Base-by-base conservation (phyloP, 345 rosid genomes). In the Eucalyptus paniculata region DNA sequence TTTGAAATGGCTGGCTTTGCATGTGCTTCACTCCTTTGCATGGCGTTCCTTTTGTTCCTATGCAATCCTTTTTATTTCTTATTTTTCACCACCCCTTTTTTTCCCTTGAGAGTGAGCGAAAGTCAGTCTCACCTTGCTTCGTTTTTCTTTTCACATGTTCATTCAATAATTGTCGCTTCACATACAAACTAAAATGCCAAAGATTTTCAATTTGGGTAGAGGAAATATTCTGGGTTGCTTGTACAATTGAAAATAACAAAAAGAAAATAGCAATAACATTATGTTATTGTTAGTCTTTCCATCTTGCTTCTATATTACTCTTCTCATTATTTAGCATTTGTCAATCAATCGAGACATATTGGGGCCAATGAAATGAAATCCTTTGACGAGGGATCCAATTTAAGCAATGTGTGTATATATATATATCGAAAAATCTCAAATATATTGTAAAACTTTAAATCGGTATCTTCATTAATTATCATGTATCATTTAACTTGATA, bases 401-500 rank as follows among this genome's bases (percentile, higher is more conserved):
- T 16, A 67, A 67, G 42, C 23, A n/a, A 8, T 9, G 62, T 24
- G 54, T 14, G 4, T 62, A 30, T 62, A 62, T 62, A 62, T 62
- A 6, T 26, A 53, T 19, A 0, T 1, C 1, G 1, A 53, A 53
- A 53, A 53, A 53, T 53, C 5, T 53, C 2, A 53, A 53, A 53
- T 53, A 53, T 19, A 23, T 19, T 4, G 0, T 53, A 53, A 21
- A 53, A 21, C 0, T 8, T 53, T 21, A 19, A 53, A 21, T 53
- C 0, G 2, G 2, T 21, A 53, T 9, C 4, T 9, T 21, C 2
- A 53, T 53, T 53, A 53, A 53, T 53, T 53, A 0, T 21, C 11
- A 21, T 0, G 2, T 53, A 8, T 53, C 11, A 53, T 53, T 19
- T 8, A 53, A 19, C 1, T 53, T 8, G 2, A 8, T 53, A 53